Evolutionary conservation across 2,329 filamentous ascomycete species (phyloP).

Genomic region (Fusarium sterilihyphosum): DNA sequence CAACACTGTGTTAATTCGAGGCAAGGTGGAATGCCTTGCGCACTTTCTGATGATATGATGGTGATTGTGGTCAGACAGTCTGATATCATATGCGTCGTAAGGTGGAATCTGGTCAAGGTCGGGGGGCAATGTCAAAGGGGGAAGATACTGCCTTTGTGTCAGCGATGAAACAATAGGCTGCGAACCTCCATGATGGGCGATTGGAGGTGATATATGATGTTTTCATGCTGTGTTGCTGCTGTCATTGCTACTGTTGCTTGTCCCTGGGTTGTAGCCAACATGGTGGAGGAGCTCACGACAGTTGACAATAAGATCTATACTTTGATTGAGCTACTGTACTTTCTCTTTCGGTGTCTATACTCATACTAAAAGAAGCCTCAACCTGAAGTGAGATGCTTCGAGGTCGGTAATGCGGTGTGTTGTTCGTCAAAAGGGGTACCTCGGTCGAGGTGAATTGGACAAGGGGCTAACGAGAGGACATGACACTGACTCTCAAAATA

Average conservation of each 20-base stretch:
- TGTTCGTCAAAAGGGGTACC: not conserved
- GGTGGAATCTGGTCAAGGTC: too few relatives aligned
- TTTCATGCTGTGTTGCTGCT: fast-evolving
- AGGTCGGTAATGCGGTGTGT: not conserved
- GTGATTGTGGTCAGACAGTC: fast-evolving
- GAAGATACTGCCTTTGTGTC: not conserved
- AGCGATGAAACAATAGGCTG: fast-evolving
- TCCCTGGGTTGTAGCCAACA: too few relatives aligned
- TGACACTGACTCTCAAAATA: fast-evolving
- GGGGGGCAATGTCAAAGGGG: not conserved
- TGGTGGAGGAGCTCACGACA: not conserved
- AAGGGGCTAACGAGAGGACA: fast-evolving
- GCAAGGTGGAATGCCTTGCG: fast-evolving
- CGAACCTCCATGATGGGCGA: fast-evolving
- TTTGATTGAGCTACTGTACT: too few relatives aligned
- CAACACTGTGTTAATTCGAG: fast-evolving
- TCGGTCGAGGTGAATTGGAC: not conserved
- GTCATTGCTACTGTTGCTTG: fast-evolving
- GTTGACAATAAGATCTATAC: fast-evolving
- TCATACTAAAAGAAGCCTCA: fast-evolving
- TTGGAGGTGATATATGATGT: fast-evolving
- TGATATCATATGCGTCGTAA: too few relatives aligned
- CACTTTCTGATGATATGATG: fast-evolving
- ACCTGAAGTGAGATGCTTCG: fast-evolving
- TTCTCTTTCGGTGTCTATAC: fast-evolving